A percentile compares a stretch with the other conserved stretches of the same genome.
These are phyloP conservation scores for Chiua virens DNA, from an alignment of 768 basidiomycete genomes.

Conservation along the genomic window DNA sequence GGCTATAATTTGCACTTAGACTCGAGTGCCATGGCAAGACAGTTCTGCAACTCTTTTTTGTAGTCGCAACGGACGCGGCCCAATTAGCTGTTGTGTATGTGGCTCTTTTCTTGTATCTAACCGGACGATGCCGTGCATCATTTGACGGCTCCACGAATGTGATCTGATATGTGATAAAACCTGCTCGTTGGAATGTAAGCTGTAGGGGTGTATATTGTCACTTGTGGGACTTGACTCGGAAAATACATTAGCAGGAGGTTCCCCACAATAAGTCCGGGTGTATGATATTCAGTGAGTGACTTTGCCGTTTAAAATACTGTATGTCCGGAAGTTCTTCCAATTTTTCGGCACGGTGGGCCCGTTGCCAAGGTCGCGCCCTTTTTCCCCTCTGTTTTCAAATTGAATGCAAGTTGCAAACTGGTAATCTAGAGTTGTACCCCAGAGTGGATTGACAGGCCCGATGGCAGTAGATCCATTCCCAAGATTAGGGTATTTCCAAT, in stretches of 20 bases:
- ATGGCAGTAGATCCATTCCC: conserved; percentile 11
- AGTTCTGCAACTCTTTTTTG: neutral
- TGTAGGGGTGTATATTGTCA: too few relatives aligned
- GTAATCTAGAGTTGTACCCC: too few relatives aligned
- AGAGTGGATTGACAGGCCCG: conserved; percentile 3
- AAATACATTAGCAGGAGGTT: neutral
- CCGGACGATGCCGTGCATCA: conserved; percentile 6
- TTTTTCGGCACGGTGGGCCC: neutral
- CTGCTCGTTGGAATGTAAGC: too few relatives aligned
- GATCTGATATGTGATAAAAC: neutral
- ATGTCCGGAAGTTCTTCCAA: neutral
- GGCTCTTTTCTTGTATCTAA: neutral
- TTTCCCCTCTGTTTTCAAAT: neutral
- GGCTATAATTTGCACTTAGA: neutral
- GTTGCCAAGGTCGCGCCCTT: neutral
- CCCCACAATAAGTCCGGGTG: neutral
- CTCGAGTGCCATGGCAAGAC: neutral
- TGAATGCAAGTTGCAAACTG: neutral
- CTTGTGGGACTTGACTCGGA: neutral
- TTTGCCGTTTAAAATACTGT: neutral
- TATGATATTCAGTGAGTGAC: neutral
- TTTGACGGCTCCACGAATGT: neutral
- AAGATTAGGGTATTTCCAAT: conserved; percentile 20
- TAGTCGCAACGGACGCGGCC: neutral
- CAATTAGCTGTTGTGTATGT: neutral